These are phyloP conservation scores for Lodderomyces metapsilosis DNA, from an alignment of 1,139 yeast species.

Conservation along the genomic window DNA sequence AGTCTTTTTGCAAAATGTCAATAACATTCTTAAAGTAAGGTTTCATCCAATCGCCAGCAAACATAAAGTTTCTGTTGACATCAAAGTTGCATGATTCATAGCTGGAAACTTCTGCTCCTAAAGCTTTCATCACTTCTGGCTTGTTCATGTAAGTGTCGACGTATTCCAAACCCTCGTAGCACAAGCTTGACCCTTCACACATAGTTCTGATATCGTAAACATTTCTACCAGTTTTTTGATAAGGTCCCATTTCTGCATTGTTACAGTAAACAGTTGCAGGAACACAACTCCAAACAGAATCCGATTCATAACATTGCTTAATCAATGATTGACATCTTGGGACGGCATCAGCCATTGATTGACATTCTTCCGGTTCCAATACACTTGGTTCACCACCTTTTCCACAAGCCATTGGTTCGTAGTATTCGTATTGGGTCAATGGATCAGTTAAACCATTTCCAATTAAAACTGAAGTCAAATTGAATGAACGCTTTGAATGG, in stretches of 20 bases:
- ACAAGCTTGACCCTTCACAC: constrained; percentile 77
- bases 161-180: constrained; percentile 51
- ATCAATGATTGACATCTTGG: constrained; percentile 84
- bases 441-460: constrained; percentile 98
- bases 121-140: constrained; percentile 57
- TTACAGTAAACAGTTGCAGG: constrained; percentile 93
- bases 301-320: constrained; percentile 74
- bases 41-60: constrained; percentile 92
- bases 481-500: constrained; percentile 75
- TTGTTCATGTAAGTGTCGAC: constrained; percentile 36
- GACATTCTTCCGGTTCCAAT: constrained; percentile 75
- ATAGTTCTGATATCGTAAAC: constrained; percentile 88
- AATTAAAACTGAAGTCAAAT: constrained; percentile 82
- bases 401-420: constrained; percentile 98
- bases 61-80: constrained; percentile 75
- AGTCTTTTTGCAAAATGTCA: constrained; percentile 52
- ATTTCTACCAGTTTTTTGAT: constrained; percentile 85
- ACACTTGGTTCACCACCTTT: constrained; percentile 86
- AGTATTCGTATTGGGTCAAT: constrained; percentile 79
- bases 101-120: constrained; percentile 88
- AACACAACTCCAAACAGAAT: constrained; percentile 85
- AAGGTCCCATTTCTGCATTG: constrained; percentile 83
- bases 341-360: constrained; percentile 64
- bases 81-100: constrained; percentile 87
- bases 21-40: constrained; percentile 71